Evolutionary conservation across 805 yeast species (phyloP), one percentile per base, ranked within the genome.

Genomic region (Grigorovia transvaalensis): DNA sequence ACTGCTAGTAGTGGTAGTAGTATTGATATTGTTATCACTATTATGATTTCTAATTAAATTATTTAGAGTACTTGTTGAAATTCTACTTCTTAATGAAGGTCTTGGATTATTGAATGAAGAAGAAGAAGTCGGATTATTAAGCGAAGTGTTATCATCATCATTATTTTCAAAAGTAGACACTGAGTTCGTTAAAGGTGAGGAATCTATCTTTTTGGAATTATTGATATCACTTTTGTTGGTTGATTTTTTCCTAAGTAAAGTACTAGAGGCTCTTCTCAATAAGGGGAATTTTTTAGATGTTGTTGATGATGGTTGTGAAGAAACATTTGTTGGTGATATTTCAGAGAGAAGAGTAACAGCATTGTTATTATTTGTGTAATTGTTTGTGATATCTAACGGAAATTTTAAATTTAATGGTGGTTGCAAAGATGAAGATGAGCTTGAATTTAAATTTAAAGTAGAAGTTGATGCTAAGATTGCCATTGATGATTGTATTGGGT

Each of bases 251-350:
- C 67, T 56, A 29, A 65, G 47, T 23, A 66, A 52, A 2, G 65
- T 61, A 48, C 64, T 63, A 0, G 70, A 66, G 0, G 69, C 69
- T 48, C 69, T 60, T 48, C 62, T 60, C 15, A 66, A 50, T 29
- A 66, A 51, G 9, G 67, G 67, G 7, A 57, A 46, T 46, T 56
- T 61, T 49, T 59, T 59, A 17, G 45, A 18, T 11, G 50, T 41
- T 30, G 29, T 41, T 20, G 23, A 12, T 11, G 46, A 12, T 9
- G 48, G 38, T 33, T 33, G 38, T 33, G 38, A 33, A 33, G 8
- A 33, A 11, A 33, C 38, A 33, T 33, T 11, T 33, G 38, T 9
- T 33, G 38, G 38, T 33, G 38, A 33, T 33, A 33, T 33, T 33
- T 5, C 15, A 5, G 38, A 33, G 15, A 13, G 38, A 13, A 33